These are phyloP conservation scores for Marchantia polymorpha DNA, from an alignment of 225 moss, liverwort and hornwort species.

Conservation along the genomic window DNA sequence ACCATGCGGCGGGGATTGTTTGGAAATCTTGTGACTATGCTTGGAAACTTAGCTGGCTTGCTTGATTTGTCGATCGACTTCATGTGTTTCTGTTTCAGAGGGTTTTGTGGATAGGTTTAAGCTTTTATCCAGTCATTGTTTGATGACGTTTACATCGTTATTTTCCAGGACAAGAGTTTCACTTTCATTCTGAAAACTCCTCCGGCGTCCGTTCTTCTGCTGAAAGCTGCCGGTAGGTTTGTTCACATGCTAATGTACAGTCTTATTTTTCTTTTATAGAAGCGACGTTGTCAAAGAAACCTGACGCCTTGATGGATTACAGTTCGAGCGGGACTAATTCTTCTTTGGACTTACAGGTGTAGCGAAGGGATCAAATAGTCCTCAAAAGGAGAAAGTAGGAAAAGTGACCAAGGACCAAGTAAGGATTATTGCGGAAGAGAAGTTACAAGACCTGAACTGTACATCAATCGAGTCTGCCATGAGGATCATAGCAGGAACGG, in stretches of 20 bases:
- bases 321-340: no score
- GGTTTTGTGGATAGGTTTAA: no score
- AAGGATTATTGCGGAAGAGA: slow-evolving; percentile 75
- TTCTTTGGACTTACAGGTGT: slow-evolving; percentile 51
- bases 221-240: slow-evolving; percentile 77
- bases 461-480: slow-evolving; percentile 79
- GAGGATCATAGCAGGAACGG: slow-evolving; percentile 98
- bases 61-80: no score
- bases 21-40: no score
- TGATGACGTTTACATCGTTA: background rate
- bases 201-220: slow-evolving; percentile 83
- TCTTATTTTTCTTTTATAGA: background rate
- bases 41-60: no score
- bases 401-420: slow-evolving; percentile 81
- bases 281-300: no score
- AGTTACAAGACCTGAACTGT: slow-evolving; percentile 93
- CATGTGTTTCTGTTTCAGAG: no score
- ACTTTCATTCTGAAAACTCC: slow-evolving; percentile 96
- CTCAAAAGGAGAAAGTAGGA: slow-evolving; percentile 80
- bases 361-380: slow-evolving; percentile 75
- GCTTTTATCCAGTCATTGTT: no score
- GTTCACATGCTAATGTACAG: no score
- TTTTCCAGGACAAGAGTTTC: slow-evolving; percentile 87
- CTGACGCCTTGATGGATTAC: no score
- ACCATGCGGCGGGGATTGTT: no score